Percentiles rank a stretch among this genome's conserved stretches.
Conservation (phyloP, 129 eudicot genomes). For the Arctium lappa region DNA sequence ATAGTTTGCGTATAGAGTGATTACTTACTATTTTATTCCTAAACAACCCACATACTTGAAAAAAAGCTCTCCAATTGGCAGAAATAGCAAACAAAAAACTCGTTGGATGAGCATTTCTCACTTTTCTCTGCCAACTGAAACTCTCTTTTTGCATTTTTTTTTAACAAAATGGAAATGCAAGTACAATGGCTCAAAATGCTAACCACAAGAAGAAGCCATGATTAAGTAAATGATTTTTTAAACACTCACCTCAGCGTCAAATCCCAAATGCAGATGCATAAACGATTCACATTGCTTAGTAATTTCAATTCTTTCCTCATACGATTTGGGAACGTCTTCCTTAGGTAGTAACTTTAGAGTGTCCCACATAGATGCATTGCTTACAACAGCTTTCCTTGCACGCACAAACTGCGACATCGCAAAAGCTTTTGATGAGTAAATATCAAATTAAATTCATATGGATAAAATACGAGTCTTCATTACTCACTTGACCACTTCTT, state of each 20-base stretch:
- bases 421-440: neutral
- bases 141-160: too few species aligned
- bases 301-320: slow-evolving; percentile 47
- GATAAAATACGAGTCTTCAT: neutral
- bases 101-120: too few species aligned
- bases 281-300: slow-evolving; percentile 95
- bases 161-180: too few species aligned
- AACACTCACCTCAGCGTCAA: slow-evolving; percentile 79
- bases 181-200: too few species aligned
- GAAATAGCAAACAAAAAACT: too few species aligned
- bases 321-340: slow-evolving; percentile 66
- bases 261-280: slow-evolving; percentile 97
- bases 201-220: neutral
- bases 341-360: slow-evolving; percentile 66
- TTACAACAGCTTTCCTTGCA: slow-evolving; percentile 92
- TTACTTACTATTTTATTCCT: too few species aligned
- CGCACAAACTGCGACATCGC: slow-evolving; percentile 63
- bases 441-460: neutral
- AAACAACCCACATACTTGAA: too few species aligned
- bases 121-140: too few species aligned
- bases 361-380: slow-evolving; percentile 99
- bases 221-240: neutral
- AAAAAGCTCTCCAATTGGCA: too few species aligned
- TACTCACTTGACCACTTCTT: slow-evolving; percentile 90
- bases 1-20: too few species aligned